Percentiles rank a stretch among this genome's conserved stretches.
Evolutionary conservation across 495 filamentous ascomycete species (phyloP).

Genomic region (Umbilicaria muhlenbergii): DNA sequence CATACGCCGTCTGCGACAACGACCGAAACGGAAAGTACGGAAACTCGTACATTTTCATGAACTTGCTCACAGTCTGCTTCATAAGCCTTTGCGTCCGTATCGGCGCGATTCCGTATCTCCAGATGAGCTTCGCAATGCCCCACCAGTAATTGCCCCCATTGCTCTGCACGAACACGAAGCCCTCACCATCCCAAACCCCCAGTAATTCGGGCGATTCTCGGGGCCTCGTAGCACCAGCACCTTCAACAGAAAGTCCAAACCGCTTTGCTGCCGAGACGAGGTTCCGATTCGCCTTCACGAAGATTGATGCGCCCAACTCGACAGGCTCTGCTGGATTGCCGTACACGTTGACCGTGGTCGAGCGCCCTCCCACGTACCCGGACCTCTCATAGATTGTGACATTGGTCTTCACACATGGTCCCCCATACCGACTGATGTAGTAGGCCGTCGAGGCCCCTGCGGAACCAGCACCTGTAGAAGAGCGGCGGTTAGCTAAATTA

Average conservation of each 20-base stretch:
- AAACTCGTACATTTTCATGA: constrained; percentile 65
- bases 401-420: constrained; percentile 33
- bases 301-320: constrained; percentile 86
- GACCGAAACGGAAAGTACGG: constrained; percentile 74
- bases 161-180: constrained; percentile 53
- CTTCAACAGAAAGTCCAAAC: constrained; percentile 44
- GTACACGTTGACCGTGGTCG: constrained; percentile 74
- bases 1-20: constrained; percentile 45
- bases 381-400: constrained; percentile 83
- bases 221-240: constrained; percentile 18
- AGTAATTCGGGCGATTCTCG: constrained; percentile 32
- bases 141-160: constrained; percentile 51
- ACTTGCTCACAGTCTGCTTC: constrained; percentile 52
- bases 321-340: constrained; percentile 53
- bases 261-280: constrained; percentile 57
- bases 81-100: constrained; percentile 58
- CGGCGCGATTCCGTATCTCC: constrained; percentile 73
- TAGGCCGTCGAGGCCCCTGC: constrained; percentile 81
- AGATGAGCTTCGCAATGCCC: constrained; percentile 62
- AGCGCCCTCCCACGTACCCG: constrained; percentile 69
- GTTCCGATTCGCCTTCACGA: constrained; percentile 75
- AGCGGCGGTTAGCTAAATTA: not conserved
- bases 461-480: constrained; percentile 62
- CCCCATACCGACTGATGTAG: constrained; percentile 51
- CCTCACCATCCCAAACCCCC: constrained; percentile 73